Evolutionary conservation across 2,329 filamentous ascomycete genomes (phyloP), one percentile per base, ranked within the genome.

Genomic region (Phaeosphaeriaceae sp.): DNA sequence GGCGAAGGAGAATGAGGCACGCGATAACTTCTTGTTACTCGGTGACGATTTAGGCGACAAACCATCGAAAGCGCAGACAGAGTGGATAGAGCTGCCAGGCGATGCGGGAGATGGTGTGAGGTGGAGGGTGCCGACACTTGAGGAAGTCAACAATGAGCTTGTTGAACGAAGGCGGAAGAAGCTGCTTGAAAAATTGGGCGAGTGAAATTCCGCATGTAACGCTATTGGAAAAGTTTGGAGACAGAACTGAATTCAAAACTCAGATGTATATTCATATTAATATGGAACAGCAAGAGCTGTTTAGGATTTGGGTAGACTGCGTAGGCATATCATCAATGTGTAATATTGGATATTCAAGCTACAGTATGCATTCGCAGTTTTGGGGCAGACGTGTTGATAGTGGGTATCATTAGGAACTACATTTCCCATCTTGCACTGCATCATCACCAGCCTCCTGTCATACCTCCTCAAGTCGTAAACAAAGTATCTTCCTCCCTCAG

Each of bases 81-180:
- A 74, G 38, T 97, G 93, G 92, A 87, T 94, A 64, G 82, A 90
- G 30, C 76, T 99, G 61, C 94, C 94, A 0, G 94, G 93, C 0
- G 92, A 97, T 74, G 79, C 80, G 3, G 92, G 92, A 1, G 92
- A 96, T 71, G 93, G 93, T 0, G 79, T 86, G 30, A 83, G 80
- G 38, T 97, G 93, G 93, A 84, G 84, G 55, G 74, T 97, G 64
- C 94, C 94, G 7, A 92, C 89, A 4, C 76, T 91, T 48, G 91
- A 96, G 16, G 90, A 97, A 71, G 93, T 97, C n/a, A 91, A 97
- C 74, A 85, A 92, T 68, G 94, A 97, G 74, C 77, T 99, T 61
- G 83, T 99, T 46, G 92, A 97, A 60, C 82, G 93, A 75, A 84
- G 92, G 74, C 86, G 90, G 71, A 83, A 87, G 74, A 90, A 87